A percentile compares a stretch with the other conserved stretches of the same genome.
phyloP scores from a whole-genome alignment of 805 yeast genomes.

The Candida suzukii region DNA sequence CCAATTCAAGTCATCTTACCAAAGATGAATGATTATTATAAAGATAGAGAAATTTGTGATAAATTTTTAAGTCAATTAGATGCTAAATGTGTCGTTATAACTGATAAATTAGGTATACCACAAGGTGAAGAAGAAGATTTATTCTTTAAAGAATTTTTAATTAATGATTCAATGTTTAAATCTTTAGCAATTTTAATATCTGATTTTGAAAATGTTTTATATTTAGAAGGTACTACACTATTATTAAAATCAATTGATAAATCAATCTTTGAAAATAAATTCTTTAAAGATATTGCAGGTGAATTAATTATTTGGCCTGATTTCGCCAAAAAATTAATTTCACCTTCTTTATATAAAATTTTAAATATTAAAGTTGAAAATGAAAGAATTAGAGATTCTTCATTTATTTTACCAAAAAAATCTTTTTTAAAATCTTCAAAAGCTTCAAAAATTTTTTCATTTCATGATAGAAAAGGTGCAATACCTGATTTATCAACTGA shows the following conservation, averaged over 20 bases:
- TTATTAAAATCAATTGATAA: slow-evolving; percentile 32
- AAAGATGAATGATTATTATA: slow-evolving; percentile 29
- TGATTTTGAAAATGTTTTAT: slow-evolving; percentile 38
- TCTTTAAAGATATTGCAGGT: slow-evolving; percentile 35
- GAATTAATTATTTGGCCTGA: slow-evolving; percentile 77
- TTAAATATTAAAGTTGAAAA: slow-evolving; percentile 33
- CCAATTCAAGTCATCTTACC: slow-evolving; percentile 43
- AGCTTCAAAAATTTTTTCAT: slow-evolving; percentile 11
- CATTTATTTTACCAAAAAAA: slow-evolving; percentile 16
- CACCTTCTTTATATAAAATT: slow-evolving; percentile 61
- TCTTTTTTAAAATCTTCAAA: slow-evolving; percentile 18
- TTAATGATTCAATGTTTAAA: slow-evolving; percentile 25
- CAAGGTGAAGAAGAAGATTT: slow-evolving; percentile 26
- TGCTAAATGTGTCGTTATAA: slow-evolving; percentile 53
- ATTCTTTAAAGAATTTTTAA: slow-evolving; percentile 32
- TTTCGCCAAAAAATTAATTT: slow-evolving; percentile 71
- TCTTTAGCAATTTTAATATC: slow-evolving; percentile 35
- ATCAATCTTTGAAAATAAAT: slow-evolving; percentile 33
- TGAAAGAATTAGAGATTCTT: slow-evolving; percentile 26
- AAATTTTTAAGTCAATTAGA: slow-evolving; percentile 35
- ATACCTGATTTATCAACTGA: slow-evolving; percentile 45
- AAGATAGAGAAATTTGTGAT: slow-evolving; percentile 41
- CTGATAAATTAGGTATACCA: slow-evolving; percentile 38
- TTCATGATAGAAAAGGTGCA: slow-evolving; percentile 32
- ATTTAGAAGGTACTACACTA: slow-evolving; percentile 39